These are phyloP conservation scores for Fistulifera pelliculosa DNA, from an alignment of 108 stramenopile species.

Conservation along the genomic window DNA sequence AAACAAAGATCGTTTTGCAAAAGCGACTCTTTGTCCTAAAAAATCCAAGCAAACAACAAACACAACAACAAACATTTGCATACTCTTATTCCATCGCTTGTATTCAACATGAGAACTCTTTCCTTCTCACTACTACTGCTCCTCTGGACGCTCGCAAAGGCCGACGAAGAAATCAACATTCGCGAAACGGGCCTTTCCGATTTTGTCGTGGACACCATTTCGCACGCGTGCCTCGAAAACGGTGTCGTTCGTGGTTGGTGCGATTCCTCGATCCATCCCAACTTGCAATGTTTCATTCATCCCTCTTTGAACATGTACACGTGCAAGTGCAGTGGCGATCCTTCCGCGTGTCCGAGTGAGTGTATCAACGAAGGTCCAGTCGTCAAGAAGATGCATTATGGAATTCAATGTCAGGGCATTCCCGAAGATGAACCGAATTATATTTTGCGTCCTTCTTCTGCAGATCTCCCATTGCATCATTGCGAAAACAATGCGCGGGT, in stretches of 20 bases:
- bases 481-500: slow-evolving; percentile 27
- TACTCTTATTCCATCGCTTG: too few relatives aligned
- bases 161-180: too few relatives aligned
- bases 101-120: too few relatives aligned
- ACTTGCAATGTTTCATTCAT: slow-evolving; percentile 12
- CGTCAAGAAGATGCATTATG: slow-evolving; percentile 9
- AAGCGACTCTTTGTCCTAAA: too few relatives aligned
- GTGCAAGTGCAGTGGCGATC: slow-evolving; percentile 15
- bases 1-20: too few relatives aligned
- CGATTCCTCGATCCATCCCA: background rate
- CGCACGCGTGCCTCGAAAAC: slow-evolving; percentile 10
- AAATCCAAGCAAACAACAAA: too few relatives aligned
- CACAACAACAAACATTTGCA: too few relatives aligned
- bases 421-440: slow-evolving; percentile 27
- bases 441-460: slow-evolving; percentile 6
- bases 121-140: too few relatives aligned
- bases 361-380: slow-evolving; percentile 7
- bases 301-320: slow-evolving; percentile 12
- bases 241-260: slow-evolving; percentile 20
- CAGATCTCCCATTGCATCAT: slow-evolving; percentile 4
- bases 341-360: slow-evolving; percentile 16
- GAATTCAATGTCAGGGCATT: slow-evolving; percentile 21
- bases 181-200: too few relatives aligned
- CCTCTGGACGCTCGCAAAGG: too few relatives aligned
- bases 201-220: background rate